Evolutionary conservation across 2,329 filamentous ascomycete genomes (phyloP).

Genomic region (Talaromyces sp.): DNA sequence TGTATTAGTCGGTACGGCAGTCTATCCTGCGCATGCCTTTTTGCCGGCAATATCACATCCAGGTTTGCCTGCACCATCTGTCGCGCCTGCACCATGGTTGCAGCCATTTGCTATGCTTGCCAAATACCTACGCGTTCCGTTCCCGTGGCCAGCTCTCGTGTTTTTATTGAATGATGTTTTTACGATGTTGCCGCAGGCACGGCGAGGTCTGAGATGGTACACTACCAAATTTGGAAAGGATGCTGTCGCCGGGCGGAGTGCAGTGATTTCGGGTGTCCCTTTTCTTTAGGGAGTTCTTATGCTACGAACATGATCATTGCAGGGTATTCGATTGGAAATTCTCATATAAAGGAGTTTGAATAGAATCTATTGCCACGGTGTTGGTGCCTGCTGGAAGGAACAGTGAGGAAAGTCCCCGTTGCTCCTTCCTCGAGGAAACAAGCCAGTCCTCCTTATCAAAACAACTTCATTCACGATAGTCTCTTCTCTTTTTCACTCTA

Average conservation of each 20-base stretch:
- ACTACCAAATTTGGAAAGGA: conserved; percentile 80
- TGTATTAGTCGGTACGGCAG: conserved; percentile 56
- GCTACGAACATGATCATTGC: not conserved
- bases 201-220: conserved; percentile 83
- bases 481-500: conserved; percentile 32
- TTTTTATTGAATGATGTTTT: conserved; percentile 84
- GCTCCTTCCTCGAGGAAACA: not conserved
- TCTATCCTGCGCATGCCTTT: conserved; percentile 26
- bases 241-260: conserved; percentile 70
- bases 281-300: conserved; percentile 31
- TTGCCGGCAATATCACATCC: conserved; percentile 15
- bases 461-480: not conserved
- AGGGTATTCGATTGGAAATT: too few species aligned
- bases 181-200: conserved; percentile 85
- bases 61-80: conserved; percentile 21
- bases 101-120: conserved; percentile 29
- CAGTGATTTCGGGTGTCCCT: conserved; percentile 60
- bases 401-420: not conserved
- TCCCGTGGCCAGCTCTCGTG: conserved; percentile 67
- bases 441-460: not conserved
- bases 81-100: conserved; percentile 37
- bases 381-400: not conserved
- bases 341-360: not conserved
- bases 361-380: not conserved
- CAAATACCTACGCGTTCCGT: conserved; percentile 42